Percentiles rank a stretch among this genome's conserved stretches.
Evolutionary conservation across 2,329 filamentous ascomycete species (phyloP).

Genomic region (Xylaria sp.): DNA sequence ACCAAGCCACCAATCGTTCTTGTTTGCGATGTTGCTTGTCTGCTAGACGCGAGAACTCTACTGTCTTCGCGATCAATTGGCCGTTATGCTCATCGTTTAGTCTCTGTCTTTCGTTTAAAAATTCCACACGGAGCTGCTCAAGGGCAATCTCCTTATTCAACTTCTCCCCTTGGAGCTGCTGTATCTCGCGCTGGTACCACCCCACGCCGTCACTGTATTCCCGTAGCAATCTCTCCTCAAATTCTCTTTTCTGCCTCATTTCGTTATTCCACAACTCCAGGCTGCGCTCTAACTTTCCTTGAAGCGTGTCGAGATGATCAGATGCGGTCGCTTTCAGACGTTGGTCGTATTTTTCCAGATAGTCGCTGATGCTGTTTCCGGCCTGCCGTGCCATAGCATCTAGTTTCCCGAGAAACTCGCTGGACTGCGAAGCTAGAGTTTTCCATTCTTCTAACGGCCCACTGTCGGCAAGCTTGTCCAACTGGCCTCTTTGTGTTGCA

Average conservation of each 20-base stretch:
- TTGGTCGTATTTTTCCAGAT: conserved; percentile 20
- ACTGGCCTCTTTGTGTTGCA: conserved; percentile 1
- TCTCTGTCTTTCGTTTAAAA: conserved; percentile 1
- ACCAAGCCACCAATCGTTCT: conserved; percentile 9
- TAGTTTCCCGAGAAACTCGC: conserved; percentile 10
- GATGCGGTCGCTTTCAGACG: conserved; percentile 1
- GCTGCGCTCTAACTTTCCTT: conserved; percentile 12
- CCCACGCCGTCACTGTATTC: conserved; percentile 9
- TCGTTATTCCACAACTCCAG: conserved; percentile 21
- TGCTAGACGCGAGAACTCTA: neutral
- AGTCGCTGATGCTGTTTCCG: conserved; percentile 4
- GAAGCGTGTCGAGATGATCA: conserved; percentile 7
- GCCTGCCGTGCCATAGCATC: conserved; percentile 6
- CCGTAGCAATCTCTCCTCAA: conserved; percentile 6
- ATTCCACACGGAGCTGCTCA: conserved; percentile 2
- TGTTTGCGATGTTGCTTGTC: conserved; percentile 18
- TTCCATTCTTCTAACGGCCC: conserved; percentile 16
- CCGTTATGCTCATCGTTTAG: conserved; percentile 6
- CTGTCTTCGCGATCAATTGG: neutral
- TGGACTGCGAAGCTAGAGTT: conserved; percentile 4
- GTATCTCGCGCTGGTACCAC: conserved; percentile 23
- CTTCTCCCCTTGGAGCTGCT: conserved; percentile 14
- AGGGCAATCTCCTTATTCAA: conserved; percentile 14
- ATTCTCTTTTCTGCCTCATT: conserved; percentile 24
- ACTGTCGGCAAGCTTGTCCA: neutral